phyloP scores from a whole-genome alignment of 78 protist species.

The Protostelium mycophagum region DNA sequence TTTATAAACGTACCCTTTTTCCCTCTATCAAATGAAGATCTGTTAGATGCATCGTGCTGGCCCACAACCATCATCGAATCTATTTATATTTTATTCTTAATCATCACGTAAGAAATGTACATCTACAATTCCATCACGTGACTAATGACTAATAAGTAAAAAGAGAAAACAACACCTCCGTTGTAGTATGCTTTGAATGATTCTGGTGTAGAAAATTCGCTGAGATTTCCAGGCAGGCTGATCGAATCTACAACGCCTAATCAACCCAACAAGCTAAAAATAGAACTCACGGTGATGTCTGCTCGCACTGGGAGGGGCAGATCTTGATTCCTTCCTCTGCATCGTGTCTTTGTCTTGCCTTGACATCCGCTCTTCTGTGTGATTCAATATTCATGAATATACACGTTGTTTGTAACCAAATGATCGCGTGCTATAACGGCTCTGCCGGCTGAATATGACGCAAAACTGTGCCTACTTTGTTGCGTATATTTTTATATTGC shows the following conservation, averaged over 20 bases:
- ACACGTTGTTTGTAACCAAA: not conserved
- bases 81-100: no score
- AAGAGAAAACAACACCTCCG: not conserved
- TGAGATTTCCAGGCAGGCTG: no score
- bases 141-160: no score
- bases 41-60: no score
- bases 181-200: not conserved
- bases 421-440: not conserved
- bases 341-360: not conserved
- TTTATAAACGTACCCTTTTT: not conserved
- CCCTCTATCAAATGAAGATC: not conserved
- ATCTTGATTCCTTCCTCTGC: not conserved
- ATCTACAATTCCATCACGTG: not conserved
- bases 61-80: no score
- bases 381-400: not conserved
- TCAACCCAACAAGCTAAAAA: no score
- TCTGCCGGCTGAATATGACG: not conserved
- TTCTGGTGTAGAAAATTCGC: not conserved
- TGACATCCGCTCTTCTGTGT: not conserved
- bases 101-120: no score
- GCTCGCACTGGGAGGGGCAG: not conserved
- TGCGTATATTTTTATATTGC: no score
- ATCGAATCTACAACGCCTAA: no score
- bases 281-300: no score
- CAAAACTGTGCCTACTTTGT: no score